These are phyloP conservation scores for Tetrahymena malaccensis DNA, from an alignment of 73 alveolate species.

Conservation along the genomic window DNA sequence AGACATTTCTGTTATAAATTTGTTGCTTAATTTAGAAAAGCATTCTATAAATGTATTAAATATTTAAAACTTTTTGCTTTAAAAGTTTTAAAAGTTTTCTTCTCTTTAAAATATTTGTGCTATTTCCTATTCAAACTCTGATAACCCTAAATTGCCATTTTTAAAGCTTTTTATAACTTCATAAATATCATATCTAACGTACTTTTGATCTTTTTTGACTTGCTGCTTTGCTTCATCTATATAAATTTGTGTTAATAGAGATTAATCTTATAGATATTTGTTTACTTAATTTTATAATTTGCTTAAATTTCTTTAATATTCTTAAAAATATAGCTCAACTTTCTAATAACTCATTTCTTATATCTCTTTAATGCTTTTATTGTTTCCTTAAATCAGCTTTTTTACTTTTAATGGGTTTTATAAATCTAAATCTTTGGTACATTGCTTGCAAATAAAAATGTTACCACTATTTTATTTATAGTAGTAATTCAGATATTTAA, in stretches of 20 bases:
- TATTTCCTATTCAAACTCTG: background rate
- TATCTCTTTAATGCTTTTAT: no score
- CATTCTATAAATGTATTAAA: background rate
- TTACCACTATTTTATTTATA: background rate
- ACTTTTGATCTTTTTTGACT: background rate
- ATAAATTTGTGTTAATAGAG: no score
- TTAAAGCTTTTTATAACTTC: background rate
- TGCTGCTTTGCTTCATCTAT: background rate
- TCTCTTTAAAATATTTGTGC: background rate
- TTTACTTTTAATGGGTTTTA: no score
- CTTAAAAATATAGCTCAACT: background rate
- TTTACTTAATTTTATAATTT: no score
- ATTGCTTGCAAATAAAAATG: background rate
- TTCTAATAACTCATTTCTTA: background rate
- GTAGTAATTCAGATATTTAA: background rate
- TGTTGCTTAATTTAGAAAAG: background rate
- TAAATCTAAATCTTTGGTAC: background rate
- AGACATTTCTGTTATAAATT: background rate
- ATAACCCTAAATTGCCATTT: background rate
- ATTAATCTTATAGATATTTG: background rate
- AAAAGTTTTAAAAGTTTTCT: background rate
- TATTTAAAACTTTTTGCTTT: background rate
- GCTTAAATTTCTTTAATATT: no score
- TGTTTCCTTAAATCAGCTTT: background rate
- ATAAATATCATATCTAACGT: background rate